phyloP scores from a whole-genome alignment of 306 rosid species.

The Vicia villosa region DNA sequence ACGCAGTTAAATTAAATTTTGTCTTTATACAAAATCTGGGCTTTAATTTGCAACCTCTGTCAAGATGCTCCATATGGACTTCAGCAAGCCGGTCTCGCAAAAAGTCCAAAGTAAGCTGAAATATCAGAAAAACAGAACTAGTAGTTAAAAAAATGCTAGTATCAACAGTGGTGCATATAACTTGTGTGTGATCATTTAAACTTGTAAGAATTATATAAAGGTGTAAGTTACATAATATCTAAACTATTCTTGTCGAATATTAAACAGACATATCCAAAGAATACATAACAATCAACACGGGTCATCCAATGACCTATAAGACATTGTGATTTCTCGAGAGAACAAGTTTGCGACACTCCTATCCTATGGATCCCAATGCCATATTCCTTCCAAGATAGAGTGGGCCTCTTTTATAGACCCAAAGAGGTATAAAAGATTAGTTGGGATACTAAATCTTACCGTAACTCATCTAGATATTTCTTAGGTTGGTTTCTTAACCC shows the following conservation, averaged over 20 bases:
- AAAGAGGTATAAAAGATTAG: not conserved
- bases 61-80: constrained; percentile 70
- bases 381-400: not conserved
- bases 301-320: constrained; percentile 1
- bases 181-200: not conserved
- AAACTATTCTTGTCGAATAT: not conserved
- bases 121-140: constrained; percentile 18
- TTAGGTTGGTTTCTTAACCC: not conserved
- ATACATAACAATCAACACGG: constrained; percentile 19
- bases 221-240: not conserved
- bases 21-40: constrained; percentile 69
- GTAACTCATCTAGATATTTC: not conserved
- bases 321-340: not conserved
- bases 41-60: constrained; percentile 66
- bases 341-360: not conserved
- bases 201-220: not conserved
- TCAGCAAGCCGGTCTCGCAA: constrained; percentile 69
- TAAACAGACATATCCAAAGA: not conserved
- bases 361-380: not conserved
- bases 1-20: constrained; percentile 71
- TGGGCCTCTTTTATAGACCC: not conserved
- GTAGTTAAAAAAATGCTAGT: not conserved
- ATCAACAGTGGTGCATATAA: not conserved
- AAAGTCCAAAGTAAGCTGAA: constrained; percentile 71
- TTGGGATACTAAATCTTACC: not conserved